Evolutionary conservation across 2,329 filamentous ascomycete genomes (phyloP).

Genomic region (Cladobotryum protrusum): DNA sequence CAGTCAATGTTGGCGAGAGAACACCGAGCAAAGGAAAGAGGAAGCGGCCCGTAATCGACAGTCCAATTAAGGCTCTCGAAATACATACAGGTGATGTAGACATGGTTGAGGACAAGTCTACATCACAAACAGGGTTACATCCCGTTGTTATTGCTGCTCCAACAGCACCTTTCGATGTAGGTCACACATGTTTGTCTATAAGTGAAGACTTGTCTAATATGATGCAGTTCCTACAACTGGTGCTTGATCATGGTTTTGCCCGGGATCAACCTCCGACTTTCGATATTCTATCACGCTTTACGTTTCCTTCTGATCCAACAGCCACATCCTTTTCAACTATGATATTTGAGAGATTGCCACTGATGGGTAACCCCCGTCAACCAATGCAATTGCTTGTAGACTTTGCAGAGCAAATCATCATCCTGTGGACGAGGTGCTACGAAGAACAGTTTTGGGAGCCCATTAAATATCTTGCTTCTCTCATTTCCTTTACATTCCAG

Average conservation of each 20-base stretch:
- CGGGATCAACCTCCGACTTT: constrained; percentile 56
- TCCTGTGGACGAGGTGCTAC: constrained; percentile 63
- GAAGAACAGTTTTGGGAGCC: constrained; percentile 58
- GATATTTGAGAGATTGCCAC: constrained; percentile 61
- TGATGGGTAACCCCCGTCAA: constrained; percentile 43
- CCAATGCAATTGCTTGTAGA: constrained; percentile 54
- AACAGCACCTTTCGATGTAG: constrained; percentile 39
- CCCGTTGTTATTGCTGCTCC: constrained; percentile 19
- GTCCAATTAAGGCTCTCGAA: constrained; percentile 58
- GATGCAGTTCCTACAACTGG: constrained; percentile 51
- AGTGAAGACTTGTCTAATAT: constrained; percentile 16
- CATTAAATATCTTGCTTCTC: constrained; percentile 57
- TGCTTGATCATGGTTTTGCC: constrained; percentile 56
- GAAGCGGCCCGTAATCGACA: constrained; percentile 60
- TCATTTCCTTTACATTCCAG: constrained; percentile 58
- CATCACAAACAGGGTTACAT: constrained; percentile 14
- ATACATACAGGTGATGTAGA: constrained; percentile 39
- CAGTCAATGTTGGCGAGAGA: constrained; percentile 41
- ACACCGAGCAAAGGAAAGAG: constrained; percentile 65
- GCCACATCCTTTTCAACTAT: constrained; percentile 57
- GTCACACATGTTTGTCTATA: constrained; percentile 13
- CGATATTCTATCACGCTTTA: constrained; percentile 58
- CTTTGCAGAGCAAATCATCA: constrained; percentile 57
- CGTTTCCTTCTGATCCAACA: constrained; percentile 56
- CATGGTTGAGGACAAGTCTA: constrained; percentile 25